Evolutionary conservation across 176 grass and related monocot genomes (phyloP).

Genomic region (Microstegium vimineum): DNA sequence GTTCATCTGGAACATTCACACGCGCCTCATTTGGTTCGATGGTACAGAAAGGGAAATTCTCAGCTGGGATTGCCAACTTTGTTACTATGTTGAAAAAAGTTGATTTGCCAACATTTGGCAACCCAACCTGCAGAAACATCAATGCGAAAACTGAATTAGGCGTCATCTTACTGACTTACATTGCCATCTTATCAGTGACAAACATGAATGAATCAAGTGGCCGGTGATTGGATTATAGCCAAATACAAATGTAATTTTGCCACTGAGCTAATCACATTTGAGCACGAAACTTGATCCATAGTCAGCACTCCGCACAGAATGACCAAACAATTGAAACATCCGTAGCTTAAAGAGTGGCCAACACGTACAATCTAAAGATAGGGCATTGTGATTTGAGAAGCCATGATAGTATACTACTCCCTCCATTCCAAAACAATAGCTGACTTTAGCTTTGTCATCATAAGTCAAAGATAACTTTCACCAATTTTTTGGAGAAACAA

Average conservation of each 20-base stretch:
- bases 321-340: background rate
- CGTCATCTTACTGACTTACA: background rate
- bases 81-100: constrained; percentile 97
- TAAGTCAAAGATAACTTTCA: background rate
- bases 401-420: background rate
- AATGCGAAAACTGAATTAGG: background rate
- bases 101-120: constrained; percentile 99
- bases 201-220: background rate
- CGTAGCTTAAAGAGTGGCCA: background rate
- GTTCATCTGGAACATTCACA: constrained; percentile 78
- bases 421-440: background rate
- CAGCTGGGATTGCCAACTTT: constrained; percentile 88
- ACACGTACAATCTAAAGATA: background rate
- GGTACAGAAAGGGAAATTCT: constrained; percentile 99
- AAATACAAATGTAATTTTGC: background rate
- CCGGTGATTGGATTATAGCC: background rate
- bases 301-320: background rate
- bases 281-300: background rate
- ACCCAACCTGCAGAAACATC: constrained; percentile 67
- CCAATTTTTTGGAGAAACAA: background rate
- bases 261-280: background rate
- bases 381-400: background rate
- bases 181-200: background rate
- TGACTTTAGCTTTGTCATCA: background rate
- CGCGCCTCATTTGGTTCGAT: constrained; percentile 96